Conservation (phyloP, 352 stramenopile genomes). For the Lagenidium sp. region DNA sequence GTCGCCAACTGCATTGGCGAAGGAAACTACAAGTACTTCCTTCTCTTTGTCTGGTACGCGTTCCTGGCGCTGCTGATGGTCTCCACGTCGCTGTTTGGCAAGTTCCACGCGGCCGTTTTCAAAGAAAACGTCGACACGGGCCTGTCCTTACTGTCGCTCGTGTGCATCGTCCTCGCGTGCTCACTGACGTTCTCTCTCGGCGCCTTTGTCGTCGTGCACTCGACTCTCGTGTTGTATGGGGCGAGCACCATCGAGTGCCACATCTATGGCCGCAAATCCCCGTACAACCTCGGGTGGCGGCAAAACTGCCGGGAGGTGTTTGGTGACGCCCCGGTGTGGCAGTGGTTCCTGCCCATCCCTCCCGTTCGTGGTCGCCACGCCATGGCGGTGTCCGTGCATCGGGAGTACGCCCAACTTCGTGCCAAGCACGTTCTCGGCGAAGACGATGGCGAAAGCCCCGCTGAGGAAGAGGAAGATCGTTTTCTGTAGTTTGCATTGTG, state of each 20-base stretch:
- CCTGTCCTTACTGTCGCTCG: constrained; percentile 35
- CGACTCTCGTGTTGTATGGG: constrained; percentile 51
- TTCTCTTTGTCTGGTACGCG: constrained; percentile 74
- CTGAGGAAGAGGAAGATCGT: constrained; percentile 33
- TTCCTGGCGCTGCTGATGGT: constrained; percentile 60
- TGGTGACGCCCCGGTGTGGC: constrained; percentile 31
- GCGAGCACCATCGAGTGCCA: constrained; percentile 79
- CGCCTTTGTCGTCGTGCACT: constrained; percentile 66
- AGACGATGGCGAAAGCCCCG: constrained; percentile 26
- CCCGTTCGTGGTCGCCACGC: constrained; percentile 9
- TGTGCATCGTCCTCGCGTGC: constrained; percentile 65
- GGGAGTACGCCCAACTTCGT: constrained; percentile 35
- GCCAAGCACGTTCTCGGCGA: constrained; percentile 28
- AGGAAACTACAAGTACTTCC: constrained; percentile 85
- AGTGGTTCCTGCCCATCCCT: constrained; percentile 45
- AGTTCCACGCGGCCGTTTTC: constrained; percentile 26
- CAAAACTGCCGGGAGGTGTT: constrained; percentile 46
- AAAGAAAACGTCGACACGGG: constrained; percentile 4
- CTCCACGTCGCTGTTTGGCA: constrained; percentile 35
- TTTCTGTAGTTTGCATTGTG: neutral
- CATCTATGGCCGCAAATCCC: constrained; percentile 46
- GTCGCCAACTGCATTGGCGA: constrained; percentile 80
- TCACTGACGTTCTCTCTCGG: constrained; percentile 62
- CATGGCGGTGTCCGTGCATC: constrained; percentile 24
- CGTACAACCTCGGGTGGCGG: constrained; percentile 61